A percentile compares a stretch with the other conserved stretches of the same genome.
Evolutionary conservation across 257 asterid genomes (phyloP).

Genomic region (Vinca minor): DNA sequence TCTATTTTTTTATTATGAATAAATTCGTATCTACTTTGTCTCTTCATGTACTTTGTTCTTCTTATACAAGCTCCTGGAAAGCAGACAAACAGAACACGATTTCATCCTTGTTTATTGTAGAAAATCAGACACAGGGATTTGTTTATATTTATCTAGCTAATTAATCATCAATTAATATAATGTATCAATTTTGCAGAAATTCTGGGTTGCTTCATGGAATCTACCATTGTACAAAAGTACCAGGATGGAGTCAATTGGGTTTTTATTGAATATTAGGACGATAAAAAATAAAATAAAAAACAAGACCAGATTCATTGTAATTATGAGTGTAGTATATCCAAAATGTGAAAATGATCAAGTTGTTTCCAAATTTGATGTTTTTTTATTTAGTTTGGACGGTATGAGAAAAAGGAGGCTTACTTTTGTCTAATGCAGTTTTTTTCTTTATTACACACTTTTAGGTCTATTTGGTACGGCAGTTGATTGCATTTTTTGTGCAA

Average conservation of each 20-base stretch:
- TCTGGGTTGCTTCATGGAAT: neutral
- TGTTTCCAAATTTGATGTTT: neutral
- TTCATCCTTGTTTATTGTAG: neutral
- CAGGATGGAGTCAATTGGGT: conserved; percentile 9
- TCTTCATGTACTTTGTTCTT: too few species aligned
- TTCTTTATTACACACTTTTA: neutral
- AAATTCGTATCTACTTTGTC: too few species aligned
- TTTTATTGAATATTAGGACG: conserved; percentile 2
- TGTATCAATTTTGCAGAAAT: neutral
- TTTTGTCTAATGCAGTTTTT: neutral
- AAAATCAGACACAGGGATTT: neutral
- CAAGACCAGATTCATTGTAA: conserved; percentile 21
- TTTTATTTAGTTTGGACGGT: neutral
- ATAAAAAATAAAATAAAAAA: neutral
- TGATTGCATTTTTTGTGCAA: too few species aligned
- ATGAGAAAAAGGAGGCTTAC: neutral
- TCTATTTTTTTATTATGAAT: too few species aligned
- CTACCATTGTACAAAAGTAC: conserved; percentile 6
- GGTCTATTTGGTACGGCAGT: too few species aligned
- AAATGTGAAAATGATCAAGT: neutral
- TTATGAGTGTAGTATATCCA: neutral
- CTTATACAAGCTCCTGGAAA: neutral
- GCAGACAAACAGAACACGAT: conserved; percentile 1
- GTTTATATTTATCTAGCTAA: neutral
- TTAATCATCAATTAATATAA: neutral